Base-by-base conservation (phyloP, 2,329 filamentous ascomycete species). In the Apiospora koreana region DNA sequence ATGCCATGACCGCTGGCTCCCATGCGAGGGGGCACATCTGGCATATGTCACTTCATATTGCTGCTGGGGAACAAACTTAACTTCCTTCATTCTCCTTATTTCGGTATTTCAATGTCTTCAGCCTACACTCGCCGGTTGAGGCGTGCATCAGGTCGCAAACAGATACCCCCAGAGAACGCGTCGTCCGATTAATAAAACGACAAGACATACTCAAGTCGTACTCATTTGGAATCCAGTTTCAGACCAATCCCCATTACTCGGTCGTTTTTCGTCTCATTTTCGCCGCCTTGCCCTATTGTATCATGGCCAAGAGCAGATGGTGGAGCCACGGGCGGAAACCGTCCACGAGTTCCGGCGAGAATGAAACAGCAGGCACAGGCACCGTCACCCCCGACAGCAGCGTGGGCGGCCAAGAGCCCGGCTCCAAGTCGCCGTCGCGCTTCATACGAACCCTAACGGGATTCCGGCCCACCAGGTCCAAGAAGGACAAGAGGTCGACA, bases 321-420 rank as follows among this genome's bases (percentile, higher is more conserved):
- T 73, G 73, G 10, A 72, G 74, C 64, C 68, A 73, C 16, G 67
- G 72, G 21, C 74, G 74, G 58, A 76, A 76, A 62, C 70, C 71
- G 10, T 71, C 73, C 21, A 68, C 71, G 18, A 77, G 76, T 68
- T 77, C 75, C 43, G 68, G 69, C n/a, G 72, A 74, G 31, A 73
- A 72, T 35, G 69, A 70, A 31, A 69, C 75, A 16, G 72, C 71
- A 62, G 75, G 76, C 54, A 62, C 54, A 62, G 75, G 76, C 54
- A 62, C 54, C 8, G 72, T 70, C 10, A 77, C 75, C 23, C 74
- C 75, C 67, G 73, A 75, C 48, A 73, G 68, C 64, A 43, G 41
- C 41, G 41, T 43, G 41, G 74, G 73, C 41, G 65, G 70, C 7
- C 73, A 64, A 23, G 74, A 75, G 23, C 41, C 69, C n/a, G 41